These are phyloP conservation scores for Davidsoniella virescens DNA, from an alignment of 2,329 filamentous ascomycete genomes.

Conservation along the genomic window DNA sequence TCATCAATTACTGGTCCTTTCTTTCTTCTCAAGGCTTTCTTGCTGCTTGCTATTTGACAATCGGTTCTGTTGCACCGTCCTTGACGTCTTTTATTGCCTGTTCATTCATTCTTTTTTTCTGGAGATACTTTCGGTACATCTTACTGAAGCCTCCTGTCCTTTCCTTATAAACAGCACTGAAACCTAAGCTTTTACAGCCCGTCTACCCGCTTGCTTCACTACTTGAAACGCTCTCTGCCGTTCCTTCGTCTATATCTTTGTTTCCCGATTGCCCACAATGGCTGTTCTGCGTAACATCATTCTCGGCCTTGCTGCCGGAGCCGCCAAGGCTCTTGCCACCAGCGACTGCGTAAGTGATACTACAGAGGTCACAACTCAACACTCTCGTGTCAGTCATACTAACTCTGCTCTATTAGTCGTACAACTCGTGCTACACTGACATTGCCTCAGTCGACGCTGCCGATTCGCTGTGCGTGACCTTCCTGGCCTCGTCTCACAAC, in stretches of 20 bases:
- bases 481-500: slow-evolving; percentile 8
- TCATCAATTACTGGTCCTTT: no score
- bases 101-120: not conserved
- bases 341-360: slow-evolving; percentile 8
- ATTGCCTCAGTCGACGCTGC: slow-evolving; percentile 20
- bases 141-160: slow-evolving; percentile 1
- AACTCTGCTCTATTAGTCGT: not conserved
- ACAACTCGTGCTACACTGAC: slow-evolving; percentile 11
- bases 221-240: not conserved
- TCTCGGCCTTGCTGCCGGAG: slow-evolving; percentile 3
- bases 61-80: no score
- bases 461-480: slow-evolving; percentile 19
- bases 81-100: no score
- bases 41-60: no score
- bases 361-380: not conserved
- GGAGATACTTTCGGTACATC: not conserved
- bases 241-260: not conserved
- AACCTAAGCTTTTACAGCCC: not conserved
- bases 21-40: no score
- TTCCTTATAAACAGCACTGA: not conserved
- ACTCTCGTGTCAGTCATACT: not conserved
- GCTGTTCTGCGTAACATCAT: slow-evolving; percentile 8
- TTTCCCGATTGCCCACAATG: not conserved
- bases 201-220: not conserved
- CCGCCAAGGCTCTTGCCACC: not conserved